Evolutionary conservation across 139 green algal species (phyloP).

Genomic region (Auxenochlorella pyrenoidosa): DNA sequence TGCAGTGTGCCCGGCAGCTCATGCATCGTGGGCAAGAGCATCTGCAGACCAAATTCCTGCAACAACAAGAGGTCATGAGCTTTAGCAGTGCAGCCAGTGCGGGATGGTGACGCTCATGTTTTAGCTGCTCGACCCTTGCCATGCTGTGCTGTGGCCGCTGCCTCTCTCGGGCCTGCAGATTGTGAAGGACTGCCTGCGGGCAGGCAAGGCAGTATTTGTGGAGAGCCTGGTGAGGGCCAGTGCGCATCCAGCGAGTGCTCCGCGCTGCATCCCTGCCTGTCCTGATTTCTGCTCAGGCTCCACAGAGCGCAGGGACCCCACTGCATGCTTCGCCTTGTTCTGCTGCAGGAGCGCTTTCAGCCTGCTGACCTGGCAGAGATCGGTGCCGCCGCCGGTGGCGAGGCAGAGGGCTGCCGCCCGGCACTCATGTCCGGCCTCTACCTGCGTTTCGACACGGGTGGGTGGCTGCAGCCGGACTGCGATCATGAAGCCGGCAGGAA

Average conservation of each 20-base stretch:
- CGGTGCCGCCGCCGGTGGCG: background rate
- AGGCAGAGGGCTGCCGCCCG: background rate
- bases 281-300: too few species aligned
- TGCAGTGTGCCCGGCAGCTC: too few species aligned
- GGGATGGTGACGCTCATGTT: too few species aligned
- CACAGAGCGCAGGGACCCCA: too few species aligned
- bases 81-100: too few species aligned
- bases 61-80: too few species aligned
- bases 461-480: too few species aligned
- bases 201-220: conserved; percentile 21
- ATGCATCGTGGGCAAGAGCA: too few species aligned
- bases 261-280: too few species aligned
- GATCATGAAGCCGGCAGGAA: too few species aligned
- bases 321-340: background rate
- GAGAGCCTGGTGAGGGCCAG: conserved; percentile 3
- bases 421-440: conserved; percentile 10
- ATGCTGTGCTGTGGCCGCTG: background rate
- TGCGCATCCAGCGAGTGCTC: too few species aligned
- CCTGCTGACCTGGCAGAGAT: background rate
- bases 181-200: background rate
- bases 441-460: conserved; percentile 20
- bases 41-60: too few species aligned
- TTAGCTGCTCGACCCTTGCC: background rate
- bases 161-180: background rate
- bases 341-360: conserved; percentile 3